Evolutionary conservation across 768 basidiomycete genomes (phyloP).

Genomic region (Ramaria sp.): DNA sequence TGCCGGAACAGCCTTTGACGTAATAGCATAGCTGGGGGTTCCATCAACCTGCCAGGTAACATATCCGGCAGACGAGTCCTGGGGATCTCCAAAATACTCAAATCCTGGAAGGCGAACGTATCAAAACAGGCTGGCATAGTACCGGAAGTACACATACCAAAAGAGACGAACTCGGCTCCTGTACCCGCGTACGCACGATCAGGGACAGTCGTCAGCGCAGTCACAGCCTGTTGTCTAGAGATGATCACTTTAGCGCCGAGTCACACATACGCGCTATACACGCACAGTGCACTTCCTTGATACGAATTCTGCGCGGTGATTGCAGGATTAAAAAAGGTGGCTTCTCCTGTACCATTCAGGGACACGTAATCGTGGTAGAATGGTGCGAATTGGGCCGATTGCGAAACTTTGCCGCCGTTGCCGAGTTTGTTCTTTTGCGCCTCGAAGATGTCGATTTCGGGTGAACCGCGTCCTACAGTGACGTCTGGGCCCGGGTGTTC

Average conservation of each 20-base stretch:
- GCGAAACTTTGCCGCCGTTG: slow-evolving; percentile 54
- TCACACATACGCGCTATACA: no score
- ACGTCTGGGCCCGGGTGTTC: slow-evolving; percentile 67
- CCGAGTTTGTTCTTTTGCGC: slow-evolving; percentile 50
- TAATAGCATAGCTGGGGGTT: slow-evolving; percentile 30
- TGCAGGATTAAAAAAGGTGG: slow-evolving; percentile 24
- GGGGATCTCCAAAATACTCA: slow-evolving; percentile 62
- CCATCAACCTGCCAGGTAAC: slow-evolving; percentile 71
- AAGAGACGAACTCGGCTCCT: slow-evolving; percentile 38
- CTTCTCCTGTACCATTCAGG: slow-evolving; percentile 23
- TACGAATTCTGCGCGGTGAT: slow-evolving; percentile 27
- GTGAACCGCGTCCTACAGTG: slow-evolving; percentile 53
- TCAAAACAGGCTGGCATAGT: no score
- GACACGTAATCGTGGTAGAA: slow-evolving; percentile 37
- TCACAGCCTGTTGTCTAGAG: slow-evolving; percentile 45
- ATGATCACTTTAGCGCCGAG: no score
- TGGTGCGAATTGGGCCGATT: slow-evolving; percentile 64
- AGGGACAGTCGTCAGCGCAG: slow-evolving; percentile 35
- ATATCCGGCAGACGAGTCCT: slow-evolving; percentile 42
- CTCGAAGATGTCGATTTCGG: slow-evolving; percentile 80
- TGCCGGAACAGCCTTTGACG: slow-evolving; percentile 35
- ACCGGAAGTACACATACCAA: no score
- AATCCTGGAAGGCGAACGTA: slow-evolving; percentile 38
- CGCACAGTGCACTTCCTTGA: slow-evolving; percentile 40
- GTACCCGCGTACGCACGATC: slow-evolving; percentile 48